Conservation (phyloP, 2,329 filamentous ascomycete species). For the Alternaria sp. region DNA sequence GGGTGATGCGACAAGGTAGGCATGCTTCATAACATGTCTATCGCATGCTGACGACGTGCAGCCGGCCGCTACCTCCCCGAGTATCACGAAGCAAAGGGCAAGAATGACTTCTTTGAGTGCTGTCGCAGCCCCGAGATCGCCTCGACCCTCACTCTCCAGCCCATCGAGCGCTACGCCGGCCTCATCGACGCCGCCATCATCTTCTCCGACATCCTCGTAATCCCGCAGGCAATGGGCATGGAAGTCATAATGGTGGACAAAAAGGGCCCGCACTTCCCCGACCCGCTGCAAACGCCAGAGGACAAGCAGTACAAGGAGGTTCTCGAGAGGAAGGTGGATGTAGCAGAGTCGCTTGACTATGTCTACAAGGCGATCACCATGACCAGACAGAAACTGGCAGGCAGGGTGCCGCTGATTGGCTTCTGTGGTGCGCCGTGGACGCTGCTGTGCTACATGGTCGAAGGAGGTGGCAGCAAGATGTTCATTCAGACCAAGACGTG, state of each 20-base stretch:
- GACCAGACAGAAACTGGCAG: constrained; percentile 85
- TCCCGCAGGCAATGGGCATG: constrained; percentile 98
- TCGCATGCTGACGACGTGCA: constrained; percentile 51
- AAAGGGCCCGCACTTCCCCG: constrained; percentile 93
- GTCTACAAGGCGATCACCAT: constrained; percentile 95
- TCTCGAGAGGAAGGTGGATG: constrained; percentile 81
- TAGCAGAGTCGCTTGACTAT: constrained; percentile 85
- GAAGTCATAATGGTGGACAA: constrained; percentile 98
- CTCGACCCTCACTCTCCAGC: constrained; percentile 92
- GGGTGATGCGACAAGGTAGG: constrained; percentile 98
- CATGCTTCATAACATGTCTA: constrained; percentile 8
- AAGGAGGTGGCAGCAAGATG: constrained; percentile 94
- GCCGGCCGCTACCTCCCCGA: constrained; percentile 97
- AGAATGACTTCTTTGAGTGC: constrained; percentile 95
- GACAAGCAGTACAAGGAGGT: constrained; percentile 85
- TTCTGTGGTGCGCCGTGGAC: constrained; percentile 99
- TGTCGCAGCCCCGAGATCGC: constrained; percentile 93
- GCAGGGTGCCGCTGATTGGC: constrained; percentile 90
- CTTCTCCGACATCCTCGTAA: constrained; percentile 97
- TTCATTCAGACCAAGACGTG: constrained; percentile 96
- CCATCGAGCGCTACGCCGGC: constrained; percentile 88
- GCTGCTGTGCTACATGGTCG: constrained; percentile 97
- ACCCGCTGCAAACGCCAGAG: constrained; percentile 79
- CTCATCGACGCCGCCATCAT: constrained; percentile 97
- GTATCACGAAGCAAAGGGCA: constrained; percentile 94